Evolutionary conservation across 2,329 filamentous ascomycete species (phyloP), one percentile per base, ranked within the genome.

Genomic region (Myriosclerotinia curreyana): DNA sequence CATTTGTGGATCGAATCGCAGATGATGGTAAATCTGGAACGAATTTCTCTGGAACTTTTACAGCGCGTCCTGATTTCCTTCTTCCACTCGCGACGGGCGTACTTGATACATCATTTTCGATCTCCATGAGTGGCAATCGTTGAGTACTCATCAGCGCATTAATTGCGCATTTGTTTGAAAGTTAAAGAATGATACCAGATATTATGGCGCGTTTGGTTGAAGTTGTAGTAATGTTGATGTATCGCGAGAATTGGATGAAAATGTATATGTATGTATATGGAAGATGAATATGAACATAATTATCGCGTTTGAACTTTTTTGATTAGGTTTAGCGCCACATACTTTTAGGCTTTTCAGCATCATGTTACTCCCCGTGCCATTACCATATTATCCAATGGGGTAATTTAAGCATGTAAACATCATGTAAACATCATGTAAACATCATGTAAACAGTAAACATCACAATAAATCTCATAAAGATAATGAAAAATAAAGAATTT

Each of bases 41-140:
- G 76, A 85, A 88, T 74, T 87, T 87, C 73, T 81, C 75, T 53
- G 85, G 84, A 44, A 79, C 80, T 73, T 79, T 83, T 67, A 85
- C 81, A 78, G 86, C 85, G 84, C 86, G 86, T 84, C 86, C 85
- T 46, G 87, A 90, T 69, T 86, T 84, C 76, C 87, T 86, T 80
- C 83, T 82, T 44, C 65, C 67, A 72, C 80, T 79, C 67, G 81
- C 79, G 66, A 79, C 77, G 63, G 82, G 80, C 66, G 82, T 82
- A 69, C 79, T 77, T 72, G 79, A 81, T 75, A 81, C 79, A 77
- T 82, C 83, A 72, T 80, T 82, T 71, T 85, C 82, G 52, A 75
- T 74, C 73, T 82, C 79, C 79, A 82, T 81, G 71, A 81, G 79
- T 70, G 79, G 79, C 74, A 74, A 72, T 77, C 78, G 75, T 71